Conservation (phyloP, 2,329 filamentous ascomycete species). For the Fusarium torulosum region DNA sequence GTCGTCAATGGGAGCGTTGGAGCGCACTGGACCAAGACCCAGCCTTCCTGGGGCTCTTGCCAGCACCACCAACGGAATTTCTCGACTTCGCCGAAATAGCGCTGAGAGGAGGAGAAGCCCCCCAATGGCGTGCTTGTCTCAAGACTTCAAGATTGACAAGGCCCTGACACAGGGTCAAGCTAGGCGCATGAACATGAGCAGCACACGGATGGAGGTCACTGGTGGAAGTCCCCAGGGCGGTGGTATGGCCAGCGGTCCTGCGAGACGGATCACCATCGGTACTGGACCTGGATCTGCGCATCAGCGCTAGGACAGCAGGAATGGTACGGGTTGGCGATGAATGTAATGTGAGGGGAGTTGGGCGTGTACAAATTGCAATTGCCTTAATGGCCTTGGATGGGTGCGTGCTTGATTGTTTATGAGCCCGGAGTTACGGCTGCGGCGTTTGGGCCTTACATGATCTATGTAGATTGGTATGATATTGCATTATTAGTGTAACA, state of each 20-base stretch:
- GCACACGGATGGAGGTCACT: conserved; percentile 51
- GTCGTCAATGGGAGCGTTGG: conserved; percentile 59
- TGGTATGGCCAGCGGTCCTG: conserved; percentile 41
- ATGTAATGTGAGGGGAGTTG: neutral
- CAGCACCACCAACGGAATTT: conserved; percentile 68
- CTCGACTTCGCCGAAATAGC: conserved; percentile 64
- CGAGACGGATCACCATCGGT: conserved; percentile 56
- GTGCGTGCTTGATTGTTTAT: conserved; percentile 42
- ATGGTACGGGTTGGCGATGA: conserved; percentile 51
- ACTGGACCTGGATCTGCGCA: conserved; percentile 48
- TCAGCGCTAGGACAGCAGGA: conserved; percentile 50
- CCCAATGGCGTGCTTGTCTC: conserved; percentile 65
- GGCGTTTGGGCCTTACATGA: conserved; percentile 37
- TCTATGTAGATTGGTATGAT: conserved; percentile 39
- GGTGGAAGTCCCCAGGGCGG: conserved; percentile 45
- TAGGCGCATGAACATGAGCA: conserved; percentile 67
- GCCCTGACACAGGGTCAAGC: conserved; percentile 67
- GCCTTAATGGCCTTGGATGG: conserved; percentile 41
- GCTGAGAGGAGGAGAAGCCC: conserved; percentile 65
- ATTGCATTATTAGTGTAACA: conserved; percentile 34
- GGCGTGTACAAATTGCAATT: conserved; percentile 24
- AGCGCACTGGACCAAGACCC: conserved; percentile 47
- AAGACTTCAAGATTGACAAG: conserved; percentile 55
- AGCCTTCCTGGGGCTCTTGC: conserved; percentile 60
- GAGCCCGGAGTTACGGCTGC: conserved; percentile 44